A percentile compares a stretch with the other conserved stretches of the same genome.
These are phyloP conservation scores for Heterobasidion occidentale DNA, from an alignment of 1,284 basidiomycete species.

Conservation along the genomic window DNA sequence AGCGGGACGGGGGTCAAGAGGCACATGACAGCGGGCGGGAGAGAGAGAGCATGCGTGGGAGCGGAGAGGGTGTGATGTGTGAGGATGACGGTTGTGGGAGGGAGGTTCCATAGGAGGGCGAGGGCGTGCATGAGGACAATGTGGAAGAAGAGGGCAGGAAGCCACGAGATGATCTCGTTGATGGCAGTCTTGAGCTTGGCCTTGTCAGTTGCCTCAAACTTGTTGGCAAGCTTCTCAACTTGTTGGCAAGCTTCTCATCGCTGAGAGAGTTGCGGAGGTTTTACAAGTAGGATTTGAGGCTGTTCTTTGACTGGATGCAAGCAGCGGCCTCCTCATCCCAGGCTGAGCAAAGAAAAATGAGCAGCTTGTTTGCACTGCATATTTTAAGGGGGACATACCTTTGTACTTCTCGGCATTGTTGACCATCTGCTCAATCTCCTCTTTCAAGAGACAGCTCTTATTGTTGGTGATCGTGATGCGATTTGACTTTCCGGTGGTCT, in stretches of 20 bases:
- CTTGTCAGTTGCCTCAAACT: conserved; percentile 89
- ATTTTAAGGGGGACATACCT: conserved; percentile 29
- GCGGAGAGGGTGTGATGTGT: no score
- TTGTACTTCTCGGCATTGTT: conserved; percentile 91
- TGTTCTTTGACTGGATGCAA: conserved; percentile 85
- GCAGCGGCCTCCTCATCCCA: conserved; percentile 79
- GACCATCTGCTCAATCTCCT: conserved; percentile 99
- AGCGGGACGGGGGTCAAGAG: no score
- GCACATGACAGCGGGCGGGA: no score
- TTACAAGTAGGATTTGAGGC: conserved; percentile 91
- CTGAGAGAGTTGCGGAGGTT: conserved; percentile 89
- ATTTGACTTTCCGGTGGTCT: conserved; percentile 96
- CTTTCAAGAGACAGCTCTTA: conserved; percentile 97
- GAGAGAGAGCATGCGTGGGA: no score
- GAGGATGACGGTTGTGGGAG: no score
- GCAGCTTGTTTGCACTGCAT: no score
- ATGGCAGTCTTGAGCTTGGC: conserved; percentile 77
- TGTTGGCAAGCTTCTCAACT: conserved; percentile 87
- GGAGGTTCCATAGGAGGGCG: no score
- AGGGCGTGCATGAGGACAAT: no score
- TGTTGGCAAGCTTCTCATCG: conserved; percentile 72
- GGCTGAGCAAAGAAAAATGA: conserved; percentile 25
- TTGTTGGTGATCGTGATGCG: conserved; percentile 98
- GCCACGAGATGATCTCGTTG: conserved; percentile 83
- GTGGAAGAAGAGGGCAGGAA: no score